phyloP scores from a whole-genome alignment of 768 basidiomycete genomes.

The Sporobolomyces phaffii region DNA sequence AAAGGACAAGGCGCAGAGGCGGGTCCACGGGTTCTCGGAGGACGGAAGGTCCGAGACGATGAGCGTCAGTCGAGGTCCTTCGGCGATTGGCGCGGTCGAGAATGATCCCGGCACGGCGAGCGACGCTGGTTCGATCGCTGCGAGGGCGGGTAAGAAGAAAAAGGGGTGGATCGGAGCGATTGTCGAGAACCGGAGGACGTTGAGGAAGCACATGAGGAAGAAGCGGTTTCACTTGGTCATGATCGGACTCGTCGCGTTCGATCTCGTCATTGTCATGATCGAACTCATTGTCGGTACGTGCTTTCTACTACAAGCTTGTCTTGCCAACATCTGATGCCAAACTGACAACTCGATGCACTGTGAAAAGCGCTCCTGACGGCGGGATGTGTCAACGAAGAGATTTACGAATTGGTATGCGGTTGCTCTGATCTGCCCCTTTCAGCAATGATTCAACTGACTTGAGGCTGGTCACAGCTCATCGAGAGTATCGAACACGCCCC shows the following conservation, averaged over 20 bases:
- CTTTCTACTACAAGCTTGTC: no score
- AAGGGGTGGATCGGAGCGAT: neutral
- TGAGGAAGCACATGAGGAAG: constrained; percentile 20
- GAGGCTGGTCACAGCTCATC: no score
- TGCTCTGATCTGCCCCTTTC: neutral
- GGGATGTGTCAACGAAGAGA: constrained; percentile 27
- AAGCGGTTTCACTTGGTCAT: constrained; percentile 33
- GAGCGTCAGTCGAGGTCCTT: neutral
- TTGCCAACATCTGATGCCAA: no score
- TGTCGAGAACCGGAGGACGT: constrained; percentile 6
- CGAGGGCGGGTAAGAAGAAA: neutral
- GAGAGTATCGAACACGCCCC: neutral
- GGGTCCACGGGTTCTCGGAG: neutral
- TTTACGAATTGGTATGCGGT: constrained; percentile 14
- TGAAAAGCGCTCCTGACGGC: constrained; percentile 29
- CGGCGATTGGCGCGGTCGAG: neutral
- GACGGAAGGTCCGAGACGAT: neutral
- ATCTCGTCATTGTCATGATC: constrained; percentile 27
- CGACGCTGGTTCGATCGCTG: neutral
- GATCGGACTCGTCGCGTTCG: constrained; percentile 33
- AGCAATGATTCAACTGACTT: no score
- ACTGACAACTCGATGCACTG: neutral
- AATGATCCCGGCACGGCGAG: neutral
- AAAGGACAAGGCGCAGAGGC: neutral
- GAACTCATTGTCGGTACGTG: constrained; percentile 29